phyloP scores from a whole-genome alignment of 257 asterid genomes.

The Asclepias syriaca region DNA sequence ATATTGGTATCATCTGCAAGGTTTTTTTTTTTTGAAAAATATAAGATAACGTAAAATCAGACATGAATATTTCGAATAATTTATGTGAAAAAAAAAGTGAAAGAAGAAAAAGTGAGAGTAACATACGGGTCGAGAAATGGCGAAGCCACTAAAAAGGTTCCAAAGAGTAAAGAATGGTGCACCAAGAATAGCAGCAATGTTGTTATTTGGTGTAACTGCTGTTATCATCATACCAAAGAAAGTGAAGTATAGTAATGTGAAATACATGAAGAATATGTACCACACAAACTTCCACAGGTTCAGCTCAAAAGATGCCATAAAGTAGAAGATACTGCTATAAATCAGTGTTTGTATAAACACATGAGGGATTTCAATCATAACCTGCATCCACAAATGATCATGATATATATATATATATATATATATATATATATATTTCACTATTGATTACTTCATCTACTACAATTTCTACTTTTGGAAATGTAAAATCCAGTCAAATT shows the following conservation, averaged over 20 bases:
- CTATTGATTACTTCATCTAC: background rate
- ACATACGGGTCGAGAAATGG: slow-evolving; percentile 75
- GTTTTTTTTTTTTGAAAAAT: background rate
- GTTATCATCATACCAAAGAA: slow-evolving; percentile 94
- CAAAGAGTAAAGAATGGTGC: slow-evolving; percentile 94
- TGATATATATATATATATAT: too few relatives aligned
- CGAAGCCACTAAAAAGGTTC: slow-evolving; percentile 96
- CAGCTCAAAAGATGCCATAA: slow-evolving; percentile 75
- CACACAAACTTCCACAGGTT: slow-evolving; percentile 45
- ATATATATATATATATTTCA: background rate
- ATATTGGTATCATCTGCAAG: slow-evolving; percentile 73
- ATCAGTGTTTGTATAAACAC: slow-evolving; percentile 63
- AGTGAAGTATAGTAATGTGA: slow-evolving; percentile 78
- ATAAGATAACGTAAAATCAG: too few relatives aligned
- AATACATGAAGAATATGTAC: slow-evolving; percentile 72
- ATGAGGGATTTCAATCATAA: slow-evolving; percentile 71
- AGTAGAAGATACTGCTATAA: slow-evolving; percentile 67
- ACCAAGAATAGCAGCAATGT: slow-evolving; percentile 70
- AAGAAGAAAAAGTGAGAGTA: background rate
- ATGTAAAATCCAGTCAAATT: too few relatives aligned
- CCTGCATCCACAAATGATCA: slow-evolving; percentile 38
- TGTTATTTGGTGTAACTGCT: slow-evolving; percentile 85
- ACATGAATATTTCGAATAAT: too few relatives aligned
- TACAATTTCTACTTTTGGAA: background rate
- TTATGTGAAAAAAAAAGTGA: too few relatives aligned